These are phyloP conservation scores for Cytospora mali DNA, from an alignment of 2,329 filamentous ascomycete genomes.

Conservation along the genomic window DNA sequence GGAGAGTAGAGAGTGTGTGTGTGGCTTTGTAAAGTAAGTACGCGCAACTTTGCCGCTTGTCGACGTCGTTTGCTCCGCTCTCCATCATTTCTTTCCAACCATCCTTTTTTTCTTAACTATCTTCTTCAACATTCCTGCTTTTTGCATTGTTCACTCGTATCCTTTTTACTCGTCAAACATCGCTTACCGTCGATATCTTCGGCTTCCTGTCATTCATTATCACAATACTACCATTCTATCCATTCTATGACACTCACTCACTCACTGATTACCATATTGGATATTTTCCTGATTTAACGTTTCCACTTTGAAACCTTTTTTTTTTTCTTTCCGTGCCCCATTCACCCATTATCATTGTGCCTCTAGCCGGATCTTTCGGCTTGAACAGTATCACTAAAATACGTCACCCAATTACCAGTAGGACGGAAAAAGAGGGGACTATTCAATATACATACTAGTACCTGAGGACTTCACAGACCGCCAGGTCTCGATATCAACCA, in stretches of 20 bases:
- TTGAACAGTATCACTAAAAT: neutral
- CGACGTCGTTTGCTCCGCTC: conserved; percentile 2
- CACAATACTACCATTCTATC: neutral
- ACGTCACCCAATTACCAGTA: conserved; percentile 4
- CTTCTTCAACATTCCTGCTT: conserved; percentile 1
- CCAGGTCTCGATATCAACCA: neutral
- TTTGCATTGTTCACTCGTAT: conserved; percentile 3
- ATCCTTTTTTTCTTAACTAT: conserved; percentile 9
- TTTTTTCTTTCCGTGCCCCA: neutral
- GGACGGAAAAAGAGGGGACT: neutral
- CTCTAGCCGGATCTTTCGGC: neutral
- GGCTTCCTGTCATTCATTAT: conserved; percentile 19
- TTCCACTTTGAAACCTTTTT: neutral
- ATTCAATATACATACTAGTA: neutral
- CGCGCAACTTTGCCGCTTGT: conserved; percentile 21
- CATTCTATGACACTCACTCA: conserved; percentile 20
- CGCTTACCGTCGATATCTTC: conserved; percentile 14
- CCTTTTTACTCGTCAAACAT: neutral
- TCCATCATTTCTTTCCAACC: conserved; percentile 4
- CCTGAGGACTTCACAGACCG: neutral
- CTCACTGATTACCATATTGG: neutral
- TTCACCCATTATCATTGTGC: neutral
- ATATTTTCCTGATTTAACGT: neutral
- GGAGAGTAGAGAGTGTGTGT: too few species aligned
- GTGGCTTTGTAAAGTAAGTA: conserved; percentile 26